Base-by-base conservation (phyloP, 805 yeast species). In the Starmerella ratchasimensis region DNA sequence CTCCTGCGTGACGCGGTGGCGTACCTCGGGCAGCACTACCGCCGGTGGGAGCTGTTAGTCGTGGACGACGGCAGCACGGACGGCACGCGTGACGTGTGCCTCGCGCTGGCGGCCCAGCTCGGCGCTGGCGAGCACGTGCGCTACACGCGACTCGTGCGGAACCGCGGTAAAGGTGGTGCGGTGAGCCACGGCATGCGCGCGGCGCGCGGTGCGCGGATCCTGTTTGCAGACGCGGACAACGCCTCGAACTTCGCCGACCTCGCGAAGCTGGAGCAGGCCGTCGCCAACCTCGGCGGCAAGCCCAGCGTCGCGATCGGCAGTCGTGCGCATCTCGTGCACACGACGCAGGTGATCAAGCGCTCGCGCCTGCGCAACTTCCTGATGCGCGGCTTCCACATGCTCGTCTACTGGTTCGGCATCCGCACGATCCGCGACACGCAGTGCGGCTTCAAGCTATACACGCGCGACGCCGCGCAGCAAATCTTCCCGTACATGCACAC, bases 151-250 rank as follows among this genome's bases (percentile, higher is more conserved):
- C 66, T 90, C 44, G 71, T 60, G 18, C 57, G 71, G 45, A 90
- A 90, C 57, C 68, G 98, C 50, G 98, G 98, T 19, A 88, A 88
- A 61, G 93, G 93, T 25, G 95, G 97, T 10, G 98, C 97, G 0
- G 97, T 90, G 0, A 74, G 93, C 14, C 96, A 88, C 58, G 98
- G 98, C 5, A 61, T 90, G 57, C 70, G 76, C 49, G 74, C 73
- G 50, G 62, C 76, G 3, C 63, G 82, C 30, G 98, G 97, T 10
- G 56, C 65, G 39, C 76, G 70, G 50, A 72, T 74, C 9, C 67
- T 90, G 8, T 90, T 90, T 63, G 97, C 94, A 1, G 98, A 90
- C 60, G 98, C 97, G 1, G 98, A 90, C 60, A 97, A 97, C 24
- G 97, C 98, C 4, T 77, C 93, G 19, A 67, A 69, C 48, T 90